Conservation (phyloP, 2,329 filamentous ascomycete genomes). For the Aspergillus bombycis region DNA sequence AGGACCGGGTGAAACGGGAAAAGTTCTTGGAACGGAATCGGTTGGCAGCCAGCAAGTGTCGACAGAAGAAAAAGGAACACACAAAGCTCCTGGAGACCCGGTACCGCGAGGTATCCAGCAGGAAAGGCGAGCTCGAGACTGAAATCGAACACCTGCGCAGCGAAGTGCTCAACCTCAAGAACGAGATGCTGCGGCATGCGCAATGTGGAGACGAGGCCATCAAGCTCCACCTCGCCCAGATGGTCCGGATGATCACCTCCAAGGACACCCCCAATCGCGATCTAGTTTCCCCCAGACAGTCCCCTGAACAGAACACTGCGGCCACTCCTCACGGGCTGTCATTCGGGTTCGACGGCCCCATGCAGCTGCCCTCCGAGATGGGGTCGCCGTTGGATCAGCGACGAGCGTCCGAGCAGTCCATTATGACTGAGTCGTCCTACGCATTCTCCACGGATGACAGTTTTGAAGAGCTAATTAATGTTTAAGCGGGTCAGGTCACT, state of each 20-base stretch:
- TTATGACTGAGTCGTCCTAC: background rate
- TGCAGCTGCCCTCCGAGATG: background rate
- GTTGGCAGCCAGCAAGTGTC: conserved; percentile 62
- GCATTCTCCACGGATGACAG: background rate
- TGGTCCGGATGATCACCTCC: conserved; percentile 35
- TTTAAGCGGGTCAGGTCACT: background rate
- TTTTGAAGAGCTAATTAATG: background rate
- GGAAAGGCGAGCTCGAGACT: conserved; percentile 33
- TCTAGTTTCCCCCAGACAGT: background rate
- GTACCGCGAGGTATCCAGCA: conserved; percentile 39
- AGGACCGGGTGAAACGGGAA: conserved; percentile 47
- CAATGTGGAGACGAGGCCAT: conserved; percentile 44
- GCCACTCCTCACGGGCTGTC: background rate
- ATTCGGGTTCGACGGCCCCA: background rate
- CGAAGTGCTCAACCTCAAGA: conserved; percentile 44
- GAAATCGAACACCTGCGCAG: conserved; percentile 40
- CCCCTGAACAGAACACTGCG: background rate
- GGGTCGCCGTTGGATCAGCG: conserved; percentile 18
- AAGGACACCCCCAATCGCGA: conserved; percentile 3
- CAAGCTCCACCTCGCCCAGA: conserved; percentile 40
- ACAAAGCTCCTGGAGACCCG: conserved; percentile 52
- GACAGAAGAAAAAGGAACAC: conserved; percentile 65
- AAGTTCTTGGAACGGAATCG: conserved; percentile 63
- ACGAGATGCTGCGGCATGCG: conserved; percentile 44
- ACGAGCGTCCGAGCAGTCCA: conserved; percentile 17